A percentile compares a stretch with the other conserved stretches of the same genome.
These are phyloP conservation scores for Chytridium lagenaria DNA, from an alignment of 371 early-diverging fungal species.

Conservation along the genomic window DNA sequence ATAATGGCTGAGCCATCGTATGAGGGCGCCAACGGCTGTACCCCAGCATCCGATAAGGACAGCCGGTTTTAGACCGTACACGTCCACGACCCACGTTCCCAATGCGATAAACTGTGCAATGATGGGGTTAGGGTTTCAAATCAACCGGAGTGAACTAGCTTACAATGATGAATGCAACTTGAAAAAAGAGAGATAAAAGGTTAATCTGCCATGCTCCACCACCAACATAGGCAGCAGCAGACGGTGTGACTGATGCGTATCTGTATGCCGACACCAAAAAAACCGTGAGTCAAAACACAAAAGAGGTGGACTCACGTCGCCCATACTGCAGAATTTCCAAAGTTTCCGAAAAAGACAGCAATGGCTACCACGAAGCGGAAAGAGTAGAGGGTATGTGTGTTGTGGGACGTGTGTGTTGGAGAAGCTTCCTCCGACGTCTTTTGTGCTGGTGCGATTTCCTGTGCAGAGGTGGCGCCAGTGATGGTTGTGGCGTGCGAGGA, in stretches of 20 bases:
- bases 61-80: conserved; percentile 38
- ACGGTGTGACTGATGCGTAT: conserved; percentile 37
- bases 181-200: conserved; percentile 23
- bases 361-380: conserved; percentile 28
- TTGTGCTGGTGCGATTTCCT: too few relatives aligned
- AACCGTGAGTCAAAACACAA: background rate
- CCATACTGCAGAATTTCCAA: conserved; percentile 29
- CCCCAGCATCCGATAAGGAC: conserved; percentile 57
- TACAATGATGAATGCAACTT: conserved; percentile 29
- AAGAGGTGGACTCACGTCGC: conserved; percentile 17
- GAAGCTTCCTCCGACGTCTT: too few relatives aligned
- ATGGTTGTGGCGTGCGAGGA: too few relatives aligned
- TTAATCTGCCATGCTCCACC: conserved; percentile 33
- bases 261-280: background rate
- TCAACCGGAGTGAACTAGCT: background rate
- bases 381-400: conserved; percentile 26
- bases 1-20: conserved; percentile 61
- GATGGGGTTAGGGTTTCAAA: background rate
- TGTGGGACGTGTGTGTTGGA: too few relatives aligned
- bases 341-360: conserved; percentile 33
- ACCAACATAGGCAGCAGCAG: conserved; percentile 26
- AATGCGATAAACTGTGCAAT: conserved; percentile 22
- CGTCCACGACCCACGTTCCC: conserved; percentile 39
- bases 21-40: conserved; percentile 63
- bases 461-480: too few relatives aligned